Evolutionary conservation across 2,329 filamentous ascomycete species (phyloP).

Genomic region (Aaosphaeria pasadenensis): DNA sequence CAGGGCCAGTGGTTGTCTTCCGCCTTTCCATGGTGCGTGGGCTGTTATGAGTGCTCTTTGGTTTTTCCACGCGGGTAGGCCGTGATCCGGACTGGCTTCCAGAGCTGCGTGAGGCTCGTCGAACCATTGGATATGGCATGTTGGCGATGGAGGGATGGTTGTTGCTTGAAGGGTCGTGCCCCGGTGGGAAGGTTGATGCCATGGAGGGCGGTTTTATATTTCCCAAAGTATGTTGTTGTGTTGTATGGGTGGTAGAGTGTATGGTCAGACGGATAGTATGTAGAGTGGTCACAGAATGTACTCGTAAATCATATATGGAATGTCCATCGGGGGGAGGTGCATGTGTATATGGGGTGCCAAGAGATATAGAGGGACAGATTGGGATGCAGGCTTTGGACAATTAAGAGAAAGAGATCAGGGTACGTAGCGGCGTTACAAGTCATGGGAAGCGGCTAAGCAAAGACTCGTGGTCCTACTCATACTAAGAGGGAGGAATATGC

Average conservation of each 20-base stretch:
- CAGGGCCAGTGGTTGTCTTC: constrained; percentile 36
- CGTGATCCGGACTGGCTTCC: constrained; percentile 21
- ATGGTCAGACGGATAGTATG: constrained; percentile 14
- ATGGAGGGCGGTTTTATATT: constrained; percentile 11
- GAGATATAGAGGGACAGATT: constrained; percentile 29
- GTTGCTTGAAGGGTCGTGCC: constrained; percentile 12
- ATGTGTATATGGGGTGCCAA: constrained; percentile 39
- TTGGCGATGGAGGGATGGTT: constrained; percentile 17
- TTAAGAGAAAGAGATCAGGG: constrained; percentile 17
- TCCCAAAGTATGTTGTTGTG: constrained; percentile 5
- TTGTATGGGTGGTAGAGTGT: constrained; percentile 8
- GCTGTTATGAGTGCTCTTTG: constrained; percentile 38
- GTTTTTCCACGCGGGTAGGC: constrained; percentile 38
- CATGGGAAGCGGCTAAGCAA: constrained; percentile 29
- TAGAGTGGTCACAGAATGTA: constrained; percentile 3
- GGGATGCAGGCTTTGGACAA: constrained; percentile 31
- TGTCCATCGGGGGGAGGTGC: constrained; percentile 16
- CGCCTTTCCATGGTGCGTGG: constrained; percentile 30
- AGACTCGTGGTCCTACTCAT: constrained; percentile 15
- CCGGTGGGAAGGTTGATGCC: constrained; percentile 13
- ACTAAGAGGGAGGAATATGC: constrained; percentile 29
- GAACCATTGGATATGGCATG: constrained; percentile 22
- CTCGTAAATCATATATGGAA: too few species aligned
- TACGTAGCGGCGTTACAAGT: constrained; percentile 24
- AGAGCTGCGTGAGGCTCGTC: constrained; percentile 32